These are phyloP conservation scores for Aspergillus steynii DNA, from an alignment of 495 filamentous ascomycete genomes.

Conservation along the genomic window DNA sequence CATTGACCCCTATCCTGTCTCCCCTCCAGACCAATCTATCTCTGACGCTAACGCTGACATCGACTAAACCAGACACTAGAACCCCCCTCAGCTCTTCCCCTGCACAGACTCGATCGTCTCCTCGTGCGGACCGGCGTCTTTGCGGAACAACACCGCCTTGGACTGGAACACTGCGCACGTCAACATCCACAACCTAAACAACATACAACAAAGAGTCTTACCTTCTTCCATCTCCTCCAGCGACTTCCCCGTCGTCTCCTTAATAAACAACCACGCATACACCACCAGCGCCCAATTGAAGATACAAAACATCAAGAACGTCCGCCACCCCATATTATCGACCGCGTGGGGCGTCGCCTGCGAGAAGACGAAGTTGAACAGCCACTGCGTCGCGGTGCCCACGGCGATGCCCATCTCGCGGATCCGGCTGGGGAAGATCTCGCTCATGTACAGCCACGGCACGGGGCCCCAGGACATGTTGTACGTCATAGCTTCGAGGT, in stretches of 20 bases:
- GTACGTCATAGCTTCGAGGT: constrained; percentile 46
- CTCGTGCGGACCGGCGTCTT: not conserved
- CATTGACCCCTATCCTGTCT: too few species aligned
- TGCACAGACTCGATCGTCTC: not conserved
- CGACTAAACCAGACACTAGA: too few species aligned
- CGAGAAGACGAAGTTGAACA: constrained; percentile 53
- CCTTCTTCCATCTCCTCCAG: constrained; percentile 19
- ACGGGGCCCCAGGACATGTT: constrained; percentile 55
- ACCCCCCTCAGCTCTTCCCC: not conserved
- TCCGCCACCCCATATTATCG: constrained; percentile 43
- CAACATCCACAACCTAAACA: not conserved
- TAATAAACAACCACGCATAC: constrained; percentile 42
- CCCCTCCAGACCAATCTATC: too few species aligned
- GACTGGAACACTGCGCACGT: not conserved
- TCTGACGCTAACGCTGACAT: too few species aligned
- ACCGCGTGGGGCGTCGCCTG: constrained; percentile 47
- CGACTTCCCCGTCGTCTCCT: constrained; percentile 29
- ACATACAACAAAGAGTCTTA: not conserved
- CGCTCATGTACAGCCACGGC: constrained; percentile 50
- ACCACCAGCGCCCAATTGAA: constrained; percentile 32
- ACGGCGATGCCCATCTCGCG: constrained; percentile 45
- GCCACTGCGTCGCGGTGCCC: constrained; percentile 48
- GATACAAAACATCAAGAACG: constrained; percentile 40
- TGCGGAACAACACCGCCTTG: not conserved
- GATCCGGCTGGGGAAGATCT: constrained; percentile 52